Conservation (phyloP, 805 yeast genomes). For the Barnettozyma botsteinii region DNA sequence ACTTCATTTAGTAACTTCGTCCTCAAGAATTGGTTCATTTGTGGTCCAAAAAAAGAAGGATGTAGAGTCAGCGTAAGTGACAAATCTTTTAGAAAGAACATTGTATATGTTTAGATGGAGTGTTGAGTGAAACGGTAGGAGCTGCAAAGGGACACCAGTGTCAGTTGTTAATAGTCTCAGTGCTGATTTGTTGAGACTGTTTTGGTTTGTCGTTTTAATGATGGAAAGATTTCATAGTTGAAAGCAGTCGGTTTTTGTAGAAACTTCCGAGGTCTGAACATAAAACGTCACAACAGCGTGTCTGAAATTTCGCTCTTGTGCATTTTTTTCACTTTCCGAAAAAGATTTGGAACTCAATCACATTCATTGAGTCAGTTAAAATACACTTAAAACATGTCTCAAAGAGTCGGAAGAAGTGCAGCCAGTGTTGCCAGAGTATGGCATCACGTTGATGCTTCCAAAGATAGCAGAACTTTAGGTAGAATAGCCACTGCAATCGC, state of each 20-base stretch:
- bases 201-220: too few species aligned
- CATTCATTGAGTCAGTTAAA: too few species aligned
- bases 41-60: constrained; percentile 97
- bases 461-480: constrained; percentile 82
- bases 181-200: not conserved
- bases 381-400: constrained; percentile 18
- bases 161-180: not conserved
- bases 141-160: not conserved
- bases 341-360: not conserved
- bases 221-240: not conserved
- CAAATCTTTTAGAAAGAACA: constrained; percentile 68
- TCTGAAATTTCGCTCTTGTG: not conserved
- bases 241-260: not conserved
- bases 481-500: constrained; percentile 90
- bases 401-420: constrained; percentile 41
- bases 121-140: not conserved
- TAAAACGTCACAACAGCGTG: not conserved
- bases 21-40: constrained; percentile 89
- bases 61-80: constrained; percentile 89
- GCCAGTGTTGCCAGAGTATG: constrained; percentile 80
- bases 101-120: constrained; percentile 7
- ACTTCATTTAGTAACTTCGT: constrained; percentile 90
- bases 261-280: not conserved
- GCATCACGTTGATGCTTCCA: constrained; percentile 92
- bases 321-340: constrained; percentile 2